Conservation (phyloP, 2,329 filamentous ascomycete species). For the Periglandula ipomoeae region DNA sequence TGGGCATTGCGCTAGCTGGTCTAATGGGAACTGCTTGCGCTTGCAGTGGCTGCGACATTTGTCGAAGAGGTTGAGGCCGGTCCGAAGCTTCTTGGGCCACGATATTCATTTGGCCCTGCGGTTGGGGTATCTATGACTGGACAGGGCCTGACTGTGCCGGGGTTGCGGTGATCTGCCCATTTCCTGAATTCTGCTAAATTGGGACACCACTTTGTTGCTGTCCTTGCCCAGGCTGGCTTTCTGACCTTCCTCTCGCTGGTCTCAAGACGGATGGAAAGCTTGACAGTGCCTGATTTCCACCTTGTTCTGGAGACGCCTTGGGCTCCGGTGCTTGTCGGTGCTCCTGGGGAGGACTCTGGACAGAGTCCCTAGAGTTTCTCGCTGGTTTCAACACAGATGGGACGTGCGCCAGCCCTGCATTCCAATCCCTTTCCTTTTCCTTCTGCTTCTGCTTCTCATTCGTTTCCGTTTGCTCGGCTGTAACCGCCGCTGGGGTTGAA, state of each 20-base stretch:
- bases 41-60: not conserved
- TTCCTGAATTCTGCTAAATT: not conserved
- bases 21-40: not conserved
- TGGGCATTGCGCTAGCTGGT: conserved; percentile 9
- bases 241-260: conserved; percentile 9
- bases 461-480: not conserved
- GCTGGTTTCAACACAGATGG: conserved; percentile 9
- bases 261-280: conserved; percentile 12
- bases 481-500: not conserved
- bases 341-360: not conserved
- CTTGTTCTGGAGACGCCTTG: not conserved
- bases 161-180: not conserved
- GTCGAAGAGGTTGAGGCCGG: no score
- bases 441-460: not conserved
- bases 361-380: conserved; percentile 2
- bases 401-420: not conserved
- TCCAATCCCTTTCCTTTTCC: not conserved
- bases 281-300: not conserved
- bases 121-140: not conserved
- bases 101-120: not conserved
- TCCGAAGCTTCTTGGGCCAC: no score
- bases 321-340: not conserved
- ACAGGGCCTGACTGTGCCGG: no score
- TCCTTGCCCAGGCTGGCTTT: not conserved
- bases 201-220: not conserved